Conservation (phyloP, 2,329 filamentous ascomycete genomes). For the Colletotrichum godetiae region DNA sequence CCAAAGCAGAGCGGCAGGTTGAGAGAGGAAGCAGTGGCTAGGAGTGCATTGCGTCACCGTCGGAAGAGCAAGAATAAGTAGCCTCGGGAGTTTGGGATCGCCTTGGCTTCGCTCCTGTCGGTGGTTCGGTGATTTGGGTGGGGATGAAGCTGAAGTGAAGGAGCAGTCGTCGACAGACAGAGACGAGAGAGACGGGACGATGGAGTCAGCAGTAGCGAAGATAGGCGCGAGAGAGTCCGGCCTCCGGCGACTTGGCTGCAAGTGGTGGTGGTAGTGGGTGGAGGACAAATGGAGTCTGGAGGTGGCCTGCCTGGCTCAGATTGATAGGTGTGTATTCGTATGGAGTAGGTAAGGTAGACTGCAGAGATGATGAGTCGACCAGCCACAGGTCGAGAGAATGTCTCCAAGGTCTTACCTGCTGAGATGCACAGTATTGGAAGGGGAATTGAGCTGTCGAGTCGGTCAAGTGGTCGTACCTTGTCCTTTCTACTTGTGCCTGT, state of each 20-base stretch:
- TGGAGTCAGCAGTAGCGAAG: not conserved
- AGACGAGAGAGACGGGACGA: not conserved
- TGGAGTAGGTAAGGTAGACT: no score
- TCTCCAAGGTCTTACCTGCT: not conserved
- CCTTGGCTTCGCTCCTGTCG: slow-evolving; percentile 12
- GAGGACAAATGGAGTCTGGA: not conserved
- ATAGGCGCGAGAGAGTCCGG: not conserved
- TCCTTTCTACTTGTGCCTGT: no score
- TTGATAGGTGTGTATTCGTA: no score
- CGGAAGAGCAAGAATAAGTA: not conserved
- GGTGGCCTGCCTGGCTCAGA: not conserved
- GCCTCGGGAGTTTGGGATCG: not conserved
- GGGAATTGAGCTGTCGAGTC: not conserved
- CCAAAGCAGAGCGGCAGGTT: slow-evolving; percentile 14
- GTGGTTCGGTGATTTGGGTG: slow-evolving; percentile 12
- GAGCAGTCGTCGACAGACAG: slow-evolving; percentile 7
- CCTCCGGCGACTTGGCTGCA: not conserved
- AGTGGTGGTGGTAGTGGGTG: not conserved
- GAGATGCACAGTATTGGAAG: not conserved
- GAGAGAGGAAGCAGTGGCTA: slow-evolving; percentile 6
- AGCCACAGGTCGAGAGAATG: not conserved
- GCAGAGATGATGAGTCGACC: not conserved
- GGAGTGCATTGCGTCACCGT: slow-evolving; percentile 28
- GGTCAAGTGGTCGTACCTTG: not conserved
- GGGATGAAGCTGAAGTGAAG: slow-evolving; percentile 23